phyloP scores from a whole-genome alignment of 768 basidiomycete species.

The Podaxis sp. region DNA sequence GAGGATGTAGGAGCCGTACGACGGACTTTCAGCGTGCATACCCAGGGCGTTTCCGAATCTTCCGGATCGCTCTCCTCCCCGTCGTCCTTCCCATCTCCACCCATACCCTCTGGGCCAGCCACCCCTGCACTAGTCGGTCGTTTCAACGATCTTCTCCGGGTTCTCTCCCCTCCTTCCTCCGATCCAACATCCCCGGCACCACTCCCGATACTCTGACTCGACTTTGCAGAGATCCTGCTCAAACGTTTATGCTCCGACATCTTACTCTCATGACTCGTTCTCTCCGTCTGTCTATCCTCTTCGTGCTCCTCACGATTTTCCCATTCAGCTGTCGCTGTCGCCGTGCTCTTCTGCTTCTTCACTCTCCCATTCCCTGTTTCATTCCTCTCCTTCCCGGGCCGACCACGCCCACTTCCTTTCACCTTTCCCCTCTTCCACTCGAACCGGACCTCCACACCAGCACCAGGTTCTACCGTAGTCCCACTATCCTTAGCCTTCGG shows the following conservation, averaged over 20 bases:
- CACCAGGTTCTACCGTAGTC: conserved; percentile 21
- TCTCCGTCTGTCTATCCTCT: conserved; percentile 8
- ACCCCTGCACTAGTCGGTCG: conserved; percentile 4
- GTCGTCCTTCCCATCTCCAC: conserved; percentile 36
- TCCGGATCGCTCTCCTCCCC: conserved; percentile 91
- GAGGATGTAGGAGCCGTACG: conserved; percentile 28
- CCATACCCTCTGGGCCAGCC: conserved; percentile 8
- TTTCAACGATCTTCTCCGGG: conserved; percentile 16
- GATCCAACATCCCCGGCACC: conserved; percentile 19
- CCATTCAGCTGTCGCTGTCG: background rate
- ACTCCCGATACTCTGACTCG: conserved; percentile 37
- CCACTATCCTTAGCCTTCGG: conserved; percentile 8
- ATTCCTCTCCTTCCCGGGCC: conserved; percentile 23
- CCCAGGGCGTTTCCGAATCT: conserved; percentile 96
- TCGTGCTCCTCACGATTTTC: background rate
- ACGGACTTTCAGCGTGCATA: conserved; percentile 75
- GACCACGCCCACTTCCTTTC: conserved; percentile 25
- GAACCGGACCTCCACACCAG: conserved; percentile 67
- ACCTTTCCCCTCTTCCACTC: conserved; percentile 69
- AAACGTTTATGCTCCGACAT: conserved; percentile 21
- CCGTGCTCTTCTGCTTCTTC: background rate
- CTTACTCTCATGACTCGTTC: conserved; percentile 3
- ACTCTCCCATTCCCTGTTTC: conserved; percentile 16
- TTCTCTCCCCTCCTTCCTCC: conserved; percentile 28
- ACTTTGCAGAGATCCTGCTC: conserved; percentile 27